Conservation (phyloP, 768 basidiomycete species). For the Amylocystis lapponica region DNA sequence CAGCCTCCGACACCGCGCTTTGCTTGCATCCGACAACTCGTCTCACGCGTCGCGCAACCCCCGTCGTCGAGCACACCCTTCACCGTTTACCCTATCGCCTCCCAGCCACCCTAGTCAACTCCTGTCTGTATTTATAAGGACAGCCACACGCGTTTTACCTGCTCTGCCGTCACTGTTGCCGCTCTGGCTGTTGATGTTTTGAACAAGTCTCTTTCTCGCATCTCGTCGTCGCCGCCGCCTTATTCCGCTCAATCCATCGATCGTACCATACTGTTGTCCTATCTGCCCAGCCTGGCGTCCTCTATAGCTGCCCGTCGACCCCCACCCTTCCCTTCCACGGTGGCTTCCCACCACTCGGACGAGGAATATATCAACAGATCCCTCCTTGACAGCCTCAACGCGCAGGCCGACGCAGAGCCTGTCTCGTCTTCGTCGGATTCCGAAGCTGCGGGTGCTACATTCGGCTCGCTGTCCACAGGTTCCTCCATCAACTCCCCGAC, state of each 20-base stretch:
- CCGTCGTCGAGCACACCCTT: constrained; percentile 21
- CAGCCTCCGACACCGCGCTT: constrained; percentile 6
- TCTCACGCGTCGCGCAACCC: constrained; percentile 40
- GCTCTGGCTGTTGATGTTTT: constrained; percentile 41
- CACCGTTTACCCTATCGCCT: constrained; percentile 23
- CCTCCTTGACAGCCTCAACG: constrained; percentile 76
- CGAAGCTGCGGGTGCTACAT: constrained; percentile 37
- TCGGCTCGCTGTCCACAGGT: constrained; percentile 46
- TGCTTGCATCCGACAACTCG: constrained; percentile 26
- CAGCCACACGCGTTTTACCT: constrained; percentile 31
- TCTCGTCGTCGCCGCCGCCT: constrained; percentile 11
- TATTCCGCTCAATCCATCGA: constrained; percentile 10
- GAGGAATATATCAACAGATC: constrained; percentile 88
- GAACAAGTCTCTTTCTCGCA: constrained; percentile 18
- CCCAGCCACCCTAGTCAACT: constrained; percentile 25
- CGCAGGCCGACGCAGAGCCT: constrained; percentile 77
- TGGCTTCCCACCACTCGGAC: constrained; percentile 34
- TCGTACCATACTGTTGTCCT: constrained; percentile 16
- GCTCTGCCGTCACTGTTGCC: constrained; percentile 24
- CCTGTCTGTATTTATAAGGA: constrained; percentile 41
- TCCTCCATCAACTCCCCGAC: constrained; percentile 46
- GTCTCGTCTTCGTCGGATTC: constrained; percentile 44
- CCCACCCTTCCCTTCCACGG: constrained; percentile 22
- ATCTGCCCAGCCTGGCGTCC: constrained; percentile 29
- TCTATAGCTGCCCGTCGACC: constrained; percentile 25